phyloP scores from a whole-genome alignment of 2,329 filamentous ascomycete species.

The Thielaviopsis euricoi region DNA sequence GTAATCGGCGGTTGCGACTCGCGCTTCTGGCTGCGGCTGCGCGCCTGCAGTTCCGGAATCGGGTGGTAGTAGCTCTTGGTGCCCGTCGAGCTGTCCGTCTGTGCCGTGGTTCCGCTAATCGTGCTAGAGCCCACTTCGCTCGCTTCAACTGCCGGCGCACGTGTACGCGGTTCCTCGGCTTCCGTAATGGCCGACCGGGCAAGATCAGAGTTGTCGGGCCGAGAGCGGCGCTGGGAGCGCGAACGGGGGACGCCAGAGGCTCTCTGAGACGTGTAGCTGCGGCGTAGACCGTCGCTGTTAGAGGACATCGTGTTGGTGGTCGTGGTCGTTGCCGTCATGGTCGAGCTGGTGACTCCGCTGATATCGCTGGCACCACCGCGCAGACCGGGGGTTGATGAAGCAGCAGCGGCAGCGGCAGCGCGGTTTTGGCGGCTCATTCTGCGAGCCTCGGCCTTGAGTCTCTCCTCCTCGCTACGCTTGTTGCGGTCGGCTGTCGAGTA shows the following conservation, averaged over 20 bases:
- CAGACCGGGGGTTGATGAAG: neutral
- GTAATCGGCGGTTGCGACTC: conserved; percentile 6
- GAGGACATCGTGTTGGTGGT: neutral
- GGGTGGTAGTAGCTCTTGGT: conserved; percentile 41
- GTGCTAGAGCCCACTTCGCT: conserved; percentile 4
- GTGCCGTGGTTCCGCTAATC: conserved; percentile 13
- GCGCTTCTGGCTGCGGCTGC: conserved; percentile 8
- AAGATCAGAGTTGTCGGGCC: conserved; percentile 15
- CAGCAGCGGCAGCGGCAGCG: neutral
- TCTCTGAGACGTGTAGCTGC: conserved; percentile 39
- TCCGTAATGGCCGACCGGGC: conserved; percentile 14
- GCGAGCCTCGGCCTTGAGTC: conserved; percentile 38
- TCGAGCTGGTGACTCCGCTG: conserved; percentile 2
- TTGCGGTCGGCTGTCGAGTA: conserved; percentile 43
- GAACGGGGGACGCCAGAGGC: conserved; percentile 18
- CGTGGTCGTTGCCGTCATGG: neutral
- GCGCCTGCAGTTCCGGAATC: conserved; percentile 32
- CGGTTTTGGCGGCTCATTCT: conserved; percentile 38
- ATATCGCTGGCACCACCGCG: conserved; percentile 10
- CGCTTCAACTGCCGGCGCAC: conserved; percentile 5
- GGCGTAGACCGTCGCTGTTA: conserved; percentile 17
- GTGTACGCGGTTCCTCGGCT: neutral
- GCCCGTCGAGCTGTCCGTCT: conserved; percentile 29
- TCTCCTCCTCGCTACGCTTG: conserved; percentile 34
- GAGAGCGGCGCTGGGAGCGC: conserved; percentile 14